Evolutionary conservation across 441 rosid species (phyloP).

Genomic region (Melastoma candidum): DNA sequence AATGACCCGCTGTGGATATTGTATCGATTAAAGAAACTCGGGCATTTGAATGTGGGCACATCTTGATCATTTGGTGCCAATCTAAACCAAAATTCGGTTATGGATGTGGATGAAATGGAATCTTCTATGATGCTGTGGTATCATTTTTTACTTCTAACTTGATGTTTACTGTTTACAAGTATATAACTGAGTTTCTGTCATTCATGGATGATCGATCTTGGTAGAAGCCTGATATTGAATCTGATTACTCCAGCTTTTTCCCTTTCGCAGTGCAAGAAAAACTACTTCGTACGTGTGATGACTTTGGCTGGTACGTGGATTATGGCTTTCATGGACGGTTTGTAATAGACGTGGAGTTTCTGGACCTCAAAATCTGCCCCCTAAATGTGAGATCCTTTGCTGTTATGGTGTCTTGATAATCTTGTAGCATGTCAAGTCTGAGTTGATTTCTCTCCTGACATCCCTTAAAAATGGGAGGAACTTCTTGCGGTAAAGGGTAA

Average conservation of each 20-base stretch:
- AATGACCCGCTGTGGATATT: too few relatives aligned
- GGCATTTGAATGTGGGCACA: too few relatives aligned
- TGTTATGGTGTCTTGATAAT: background rate
- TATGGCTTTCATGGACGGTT: constrained; percentile 54
- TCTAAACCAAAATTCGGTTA: too few relatives aligned
- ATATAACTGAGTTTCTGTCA: too few relatives aligned
- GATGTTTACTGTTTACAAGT: too few relatives aligned
- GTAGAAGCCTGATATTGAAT: too few relatives aligned
- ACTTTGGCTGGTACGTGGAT: constrained; percentile 80
- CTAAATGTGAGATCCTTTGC: constrained; percentile 41
- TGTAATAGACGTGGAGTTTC: constrained; percentile 83
- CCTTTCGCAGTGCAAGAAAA: constrained; percentile 58
- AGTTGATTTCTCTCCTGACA: background rate
- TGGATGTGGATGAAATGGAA: too few relatives aligned
- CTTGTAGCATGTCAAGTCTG: constrained; percentile 1
- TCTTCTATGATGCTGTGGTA: too few relatives aligned
- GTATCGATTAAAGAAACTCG: too few relatives aligned
- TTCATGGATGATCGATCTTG: too few relatives aligned
- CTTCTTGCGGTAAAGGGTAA: background rate
- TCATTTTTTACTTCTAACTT: too few relatives aligned
- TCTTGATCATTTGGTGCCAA: too few relatives aligned
- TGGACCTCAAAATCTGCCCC: constrained; percentile 64
- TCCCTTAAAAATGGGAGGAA: background rate
- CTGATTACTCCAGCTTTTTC: background rate
- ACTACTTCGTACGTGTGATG: constrained; percentile 57